Base-by-base conservation (phyloP, 345 rosid genomes). In the Mallotus nudiflorus region DNA sequence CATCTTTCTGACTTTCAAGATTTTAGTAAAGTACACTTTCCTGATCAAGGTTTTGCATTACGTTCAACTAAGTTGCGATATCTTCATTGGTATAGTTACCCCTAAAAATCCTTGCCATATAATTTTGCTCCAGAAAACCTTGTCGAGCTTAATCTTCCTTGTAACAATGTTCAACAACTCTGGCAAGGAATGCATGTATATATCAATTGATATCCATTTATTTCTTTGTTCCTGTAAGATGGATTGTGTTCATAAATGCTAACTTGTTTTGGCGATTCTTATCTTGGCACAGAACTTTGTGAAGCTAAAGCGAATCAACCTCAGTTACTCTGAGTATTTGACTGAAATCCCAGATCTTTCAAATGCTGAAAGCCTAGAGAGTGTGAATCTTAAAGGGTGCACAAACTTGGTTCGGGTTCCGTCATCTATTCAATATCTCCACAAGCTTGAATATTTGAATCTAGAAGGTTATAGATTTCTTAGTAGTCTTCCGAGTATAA, bases 121-220 rank as follows among this genome's bases (percentile, higher is more conserved):
- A 37, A 35, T 11, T 70, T 70, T 27, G 20, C 1, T 60, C 57
- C 25, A 15, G 60, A 60, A 39, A 60, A 50, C 6, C 74, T 70
- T 9, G 37, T 61, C n/a, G 50, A 20, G 3, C 54, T 70, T 16
- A 25, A 19, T 16, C 58, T 70, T 10, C 16, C 60, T 6, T 0
- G 1, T 15, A 50, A 67, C 60, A 24, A 16, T 3, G 27, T 49
- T 60, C 29, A 46, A 45, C 9, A 70, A 33, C 59, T 70, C 0
- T 70, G 67, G 73, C 27, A 24, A 35, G 74, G 50, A 24, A 24
- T 13, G 0, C 58, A 50, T 67, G 74, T 61, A 49, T 16, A 28
- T 28, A 15, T 57, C 6, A 33, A 6, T 12, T 12, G 3, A 49
- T 1, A 29, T 42, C 12, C 16, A 5, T n/a, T 3, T 12, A n/a